These are phyloP conservation scores for Ustilago trichophora DNA, from an alignment of 1,284 basidiomycete species.

Conservation along the genomic window DNA sequence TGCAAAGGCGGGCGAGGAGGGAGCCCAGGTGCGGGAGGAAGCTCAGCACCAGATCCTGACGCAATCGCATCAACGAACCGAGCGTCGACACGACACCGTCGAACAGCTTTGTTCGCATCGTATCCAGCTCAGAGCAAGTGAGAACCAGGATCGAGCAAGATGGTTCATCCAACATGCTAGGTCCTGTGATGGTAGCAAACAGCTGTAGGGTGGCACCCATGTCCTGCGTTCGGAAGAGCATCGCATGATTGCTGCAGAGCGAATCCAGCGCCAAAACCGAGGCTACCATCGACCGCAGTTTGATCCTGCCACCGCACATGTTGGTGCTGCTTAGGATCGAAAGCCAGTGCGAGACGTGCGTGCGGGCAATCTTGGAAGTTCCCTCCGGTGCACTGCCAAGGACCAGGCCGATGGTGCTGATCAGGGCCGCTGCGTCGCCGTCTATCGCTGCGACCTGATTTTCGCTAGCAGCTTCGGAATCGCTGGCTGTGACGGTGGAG, in stretches of 20 bases:
- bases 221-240: conserved; percentile 35
- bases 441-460: conserved; percentile 2
- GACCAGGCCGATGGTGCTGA: conserved; percentile 25
- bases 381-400: conserved; percentile 39
- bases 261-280: conserved; percentile 10
- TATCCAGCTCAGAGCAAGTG: background rate
- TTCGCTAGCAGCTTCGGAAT: background rate
- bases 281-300: conserved; percentile 10
- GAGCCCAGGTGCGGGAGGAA: conserved; percentile 40
- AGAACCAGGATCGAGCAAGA: too few relatives aligned
- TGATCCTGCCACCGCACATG: background rate
- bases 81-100: conserved; percentile 22
- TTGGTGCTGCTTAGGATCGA: conserved; percentile 4
- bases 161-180: conserved; percentile 26
- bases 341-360: too few relatives aligned
- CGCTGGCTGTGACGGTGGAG: background rate
- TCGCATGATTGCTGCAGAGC: conserved; percentile 38
- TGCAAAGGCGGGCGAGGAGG: conserved; percentile 22
- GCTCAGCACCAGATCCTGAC: conserved; percentile 47
- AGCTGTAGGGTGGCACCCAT: conserved; percentile 24
- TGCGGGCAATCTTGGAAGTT: conserved; percentile 32
- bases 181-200: conserved; percentile 15
- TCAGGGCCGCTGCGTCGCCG: conserved; percentile 10
- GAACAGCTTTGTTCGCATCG: conserved; percentile 17
- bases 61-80: conserved; percentile 38